Conservation (phyloP, 352 stramenopile genomes). For the Phytophthora rubi region DNA sequence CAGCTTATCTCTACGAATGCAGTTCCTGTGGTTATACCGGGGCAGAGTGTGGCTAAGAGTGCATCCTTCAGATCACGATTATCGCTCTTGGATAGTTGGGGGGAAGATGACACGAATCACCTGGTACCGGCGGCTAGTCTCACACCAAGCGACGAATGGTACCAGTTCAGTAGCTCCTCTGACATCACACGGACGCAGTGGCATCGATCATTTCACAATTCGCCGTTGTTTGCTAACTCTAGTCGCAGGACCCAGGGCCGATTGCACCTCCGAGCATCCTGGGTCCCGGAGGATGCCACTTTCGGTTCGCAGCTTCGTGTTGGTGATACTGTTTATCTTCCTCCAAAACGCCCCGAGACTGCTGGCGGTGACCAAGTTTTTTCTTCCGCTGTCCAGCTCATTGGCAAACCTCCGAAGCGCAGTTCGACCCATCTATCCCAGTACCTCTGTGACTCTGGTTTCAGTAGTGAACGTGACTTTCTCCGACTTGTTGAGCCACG, state of each 20-base stretch:
- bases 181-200: conserved; percentile 50
- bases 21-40: conserved; percentile 61
- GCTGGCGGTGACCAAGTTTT: conserved; percentile 16
- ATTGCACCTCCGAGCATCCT: conserved; percentile 50
- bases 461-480: conserved; percentile 72
- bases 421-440: conserved; percentile 22
- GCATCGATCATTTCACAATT: conserved; percentile 69
- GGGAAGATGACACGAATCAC: conserved; percentile 4
- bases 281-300: conserved; percentile 33
- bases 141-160: conserved; percentile 66
- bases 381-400: conserved; percentile 22
- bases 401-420: conserved; percentile 25
- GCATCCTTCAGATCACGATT: conserved; percentile 7
- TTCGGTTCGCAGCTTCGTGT: background rate
- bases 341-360: conserved; percentile 31
- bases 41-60: conserved; percentile 30
- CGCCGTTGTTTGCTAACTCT: conserved; percentile 45
- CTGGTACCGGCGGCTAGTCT: conserved; percentile 52
- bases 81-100: conserved; percentile 12
- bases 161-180: conserved; percentile 69
- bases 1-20: conserved; percentile 54
- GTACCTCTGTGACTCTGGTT: conserved; percentile 36
- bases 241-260: conserved; percentile 56
- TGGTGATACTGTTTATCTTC: conserved; percentile 23
- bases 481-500: conserved; percentile 53